Evolutionary conservation across 2,329 filamentous ascomycete genomes (phyloP).

Genomic region (Phialophora expanda): DNA sequence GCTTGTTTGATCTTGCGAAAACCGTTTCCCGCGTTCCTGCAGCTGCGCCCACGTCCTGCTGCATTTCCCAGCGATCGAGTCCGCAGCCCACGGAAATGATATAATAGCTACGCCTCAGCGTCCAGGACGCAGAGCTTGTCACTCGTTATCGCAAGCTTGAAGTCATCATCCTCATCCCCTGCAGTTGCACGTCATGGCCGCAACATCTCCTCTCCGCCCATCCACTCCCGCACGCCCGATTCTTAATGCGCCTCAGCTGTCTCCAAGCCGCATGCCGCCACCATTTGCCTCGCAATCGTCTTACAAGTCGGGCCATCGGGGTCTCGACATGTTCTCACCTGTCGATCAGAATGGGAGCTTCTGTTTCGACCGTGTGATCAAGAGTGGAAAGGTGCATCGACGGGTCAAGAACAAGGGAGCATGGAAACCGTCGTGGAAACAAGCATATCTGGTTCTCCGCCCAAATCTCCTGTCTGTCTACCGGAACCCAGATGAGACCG

Average conservation of each 20-base stretch:
- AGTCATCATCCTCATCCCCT: not conserved
- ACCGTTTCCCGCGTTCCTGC: conserved; percentile 16
- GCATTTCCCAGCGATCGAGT: not conserved
- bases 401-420: conserved; percentile 80
- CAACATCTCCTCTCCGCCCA: conserved; percentile 26
- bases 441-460: conserved; percentile 84
- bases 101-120: conserved; percentile 16
- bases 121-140: conserved; percentile 10
- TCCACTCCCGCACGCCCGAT: conserved; percentile 25
- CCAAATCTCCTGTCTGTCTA: conserved; percentile 91
- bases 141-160: not conserved
- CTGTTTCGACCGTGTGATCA: conserved; percentile 92
- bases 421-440: conserved; percentile 79
- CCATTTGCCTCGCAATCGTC: conserved; percentile 19
- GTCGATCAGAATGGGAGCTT: conserved; percentile 96
- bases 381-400: conserved; percentile 83
- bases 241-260: conserved; percentile 30
- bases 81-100: conserved; percentile 15
- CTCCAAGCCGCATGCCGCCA: conserved; percentile 30
- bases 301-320: conserved; percentile 55
- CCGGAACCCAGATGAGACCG: conserved; percentile 87
- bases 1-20: conserved; percentile 14
- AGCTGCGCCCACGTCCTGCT: conserved; percentile 6
- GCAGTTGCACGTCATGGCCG: conserved; percentile 19
- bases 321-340: conserved; percentile 73